Base-by-base conservation (phyloP, 345 rosid species). In the Turnera subulata region DNA sequence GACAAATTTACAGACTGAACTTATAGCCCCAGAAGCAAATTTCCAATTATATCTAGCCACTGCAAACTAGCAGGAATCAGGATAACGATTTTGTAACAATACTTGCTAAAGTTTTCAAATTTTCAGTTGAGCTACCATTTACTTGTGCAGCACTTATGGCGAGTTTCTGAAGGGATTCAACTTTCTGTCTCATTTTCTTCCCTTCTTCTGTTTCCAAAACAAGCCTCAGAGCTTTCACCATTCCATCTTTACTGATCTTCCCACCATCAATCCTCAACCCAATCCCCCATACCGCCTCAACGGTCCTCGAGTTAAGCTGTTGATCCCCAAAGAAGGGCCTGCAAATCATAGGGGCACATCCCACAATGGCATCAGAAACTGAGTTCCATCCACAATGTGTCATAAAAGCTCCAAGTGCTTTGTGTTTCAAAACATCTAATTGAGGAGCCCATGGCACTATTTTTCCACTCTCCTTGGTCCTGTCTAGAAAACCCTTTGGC, bases 351-450 rank as follows among this genome's bases (percentile, higher is more conserved):
- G 94, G 91, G n/a, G 80, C 86, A 19, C 85, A 82, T 50, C 80
- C 83, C 21, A 75, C 74, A 56, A 88, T 59, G 52, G 83, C 79
- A 56, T 90, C 96, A 62, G 80, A 16, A 2, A 80, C 74, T 1
- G 91, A 87, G 63, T 90, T 90, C 93, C 89, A 87, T 4, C 91
- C 93, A 33, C 68, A 48, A 45, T 83, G 96, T 0, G 89, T 87
- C 55, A 76, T 38, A 26, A 83, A 84, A 0, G 63, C 93, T 19
- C 90, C 92, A 14, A 74, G 70, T 0, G 86, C 53, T 11, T 55
- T 32, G 68, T 89, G 84, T 14, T 23, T 58, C 40, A 86, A 56
- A 15, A 86, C 64, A 29, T 76, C 35, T 2, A 20, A 4, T 50
- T 89, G 97, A 3, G 91, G 95, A 4, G 83, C 70, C 91, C 91